phyloP scores from a whole-genome alignment of 176 grass and related monocot species.

The Avena insularis region DNA sequence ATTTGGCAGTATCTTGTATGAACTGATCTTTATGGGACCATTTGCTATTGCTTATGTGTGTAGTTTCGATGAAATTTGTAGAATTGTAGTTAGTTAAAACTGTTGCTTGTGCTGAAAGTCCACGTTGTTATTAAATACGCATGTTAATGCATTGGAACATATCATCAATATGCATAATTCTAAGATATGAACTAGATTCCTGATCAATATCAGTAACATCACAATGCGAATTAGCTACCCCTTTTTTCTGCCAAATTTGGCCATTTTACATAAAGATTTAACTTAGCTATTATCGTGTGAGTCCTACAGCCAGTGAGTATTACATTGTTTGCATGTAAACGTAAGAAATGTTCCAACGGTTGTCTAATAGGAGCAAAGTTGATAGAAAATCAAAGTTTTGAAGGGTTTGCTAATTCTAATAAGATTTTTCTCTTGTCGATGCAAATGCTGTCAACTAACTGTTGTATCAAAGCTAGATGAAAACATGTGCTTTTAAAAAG shows the following conservation, averaged over 20 bases:
- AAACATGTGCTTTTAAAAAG: constrained; percentile 1
- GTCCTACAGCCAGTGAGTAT: not conserved
- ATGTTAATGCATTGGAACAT: constrained; percentile 30
- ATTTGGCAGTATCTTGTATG: constrained; percentile 14
- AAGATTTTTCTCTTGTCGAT: not conserved
- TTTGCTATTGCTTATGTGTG: not conserved
- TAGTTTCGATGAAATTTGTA: constrained; percentile 1
- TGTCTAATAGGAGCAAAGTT: not conserved
- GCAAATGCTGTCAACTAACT: constrained; percentile 9
- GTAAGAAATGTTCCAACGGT: not conserved
- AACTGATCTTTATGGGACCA: constrained; percentile 20
- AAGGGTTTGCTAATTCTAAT: not conserved
- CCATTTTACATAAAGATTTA: constrained; percentile 14
- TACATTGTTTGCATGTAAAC: constrained; percentile 30
- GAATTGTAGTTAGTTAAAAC: constrained; percentile 18
- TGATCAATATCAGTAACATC: not conserved
- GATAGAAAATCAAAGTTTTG: not conserved
- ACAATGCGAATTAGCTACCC: constrained; percentile 1
- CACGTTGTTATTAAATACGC: constrained; percentile 8
- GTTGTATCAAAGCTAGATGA: not conserved
- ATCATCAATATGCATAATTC: constrained; percentile 20
- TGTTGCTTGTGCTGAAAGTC: constrained; percentile 11
- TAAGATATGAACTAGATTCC: constrained; percentile 14
- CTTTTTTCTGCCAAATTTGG: not conserved
- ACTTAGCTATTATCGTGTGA: not conserved